Conservation (phyloP, 495 filamentous ascomycete species). For the Aspergillus nidulans region DNA sequence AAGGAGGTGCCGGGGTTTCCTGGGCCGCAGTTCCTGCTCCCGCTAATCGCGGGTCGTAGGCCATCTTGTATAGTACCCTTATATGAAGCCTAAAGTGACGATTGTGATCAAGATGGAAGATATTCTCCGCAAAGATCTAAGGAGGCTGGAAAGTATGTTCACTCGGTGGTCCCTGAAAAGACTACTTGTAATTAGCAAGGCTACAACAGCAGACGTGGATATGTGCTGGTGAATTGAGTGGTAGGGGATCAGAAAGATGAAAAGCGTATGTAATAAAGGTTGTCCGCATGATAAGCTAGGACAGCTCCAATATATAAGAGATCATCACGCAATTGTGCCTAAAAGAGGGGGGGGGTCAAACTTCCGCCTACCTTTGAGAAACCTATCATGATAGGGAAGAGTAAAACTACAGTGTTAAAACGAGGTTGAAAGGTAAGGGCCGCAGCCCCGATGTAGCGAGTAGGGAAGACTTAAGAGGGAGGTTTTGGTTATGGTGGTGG, state of each 20-base stretch:
- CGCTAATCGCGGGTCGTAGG: constrained; percentile 53
- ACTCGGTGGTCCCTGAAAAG: constrained; percentile 31
- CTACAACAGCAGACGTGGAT: constrained; percentile 10
- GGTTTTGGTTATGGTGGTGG: constrained; percentile 17
- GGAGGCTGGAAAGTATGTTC: constrained; percentile 39
- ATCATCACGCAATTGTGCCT: constrained; percentile 51
- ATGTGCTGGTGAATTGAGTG: not conserved
- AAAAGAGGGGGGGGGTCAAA: not conserved
- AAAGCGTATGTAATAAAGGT: constrained; percentile 48
- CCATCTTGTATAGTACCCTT: constrained; percentile 35
- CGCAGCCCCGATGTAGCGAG: constrained; percentile 33
- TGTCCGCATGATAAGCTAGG: constrained; percentile 61
- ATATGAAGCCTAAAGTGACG: not conserved
- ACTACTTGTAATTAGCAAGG: constrained; percentile 27
- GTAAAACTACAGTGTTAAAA: constrained; percentile 11
- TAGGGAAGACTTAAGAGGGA: constrained; percentile 15
- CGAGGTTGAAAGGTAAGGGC: constrained; percentile 23
- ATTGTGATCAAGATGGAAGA: constrained; percentile 1
- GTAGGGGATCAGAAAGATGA: constrained; percentile 29
- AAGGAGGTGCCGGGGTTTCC: constrained; percentile 50
- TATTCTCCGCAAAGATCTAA: constrained; percentile 20
- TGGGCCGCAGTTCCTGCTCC: constrained; percentile 43
- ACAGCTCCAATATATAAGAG: constrained; percentile 92
- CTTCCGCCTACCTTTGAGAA: constrained; percentile 34
- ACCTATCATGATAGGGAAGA: constrained; percentile 28